Evolutionary conservation across 768 basidiomycete genomes (phyloP), one percentile per base, ranked within the genome.

Genomic region (Melanogaster broomeanus): DNA sequence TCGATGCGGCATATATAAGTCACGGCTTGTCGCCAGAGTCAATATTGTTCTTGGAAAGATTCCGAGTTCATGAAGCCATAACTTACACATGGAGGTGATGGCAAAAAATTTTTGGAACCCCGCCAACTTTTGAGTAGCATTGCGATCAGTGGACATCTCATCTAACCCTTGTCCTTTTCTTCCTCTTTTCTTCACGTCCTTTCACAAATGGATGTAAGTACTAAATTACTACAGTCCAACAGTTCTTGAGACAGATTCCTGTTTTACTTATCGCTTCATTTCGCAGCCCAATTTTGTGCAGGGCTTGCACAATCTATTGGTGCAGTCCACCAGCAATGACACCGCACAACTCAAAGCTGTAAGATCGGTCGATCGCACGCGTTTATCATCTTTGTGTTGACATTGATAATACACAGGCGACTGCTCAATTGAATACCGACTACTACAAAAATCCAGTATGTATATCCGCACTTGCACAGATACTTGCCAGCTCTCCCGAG

Each of bases 381-480:
- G 61, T 65, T 49, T 52, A 62, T 61, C 31, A 3, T 34, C 33
- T 18, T 37, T 43, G 34, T 13, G 54, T 51, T 58, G 18, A 63
- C 39, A 44, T 38, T 25, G 18, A 28, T 49, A 52, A 22, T 54
- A 35, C 22, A 18, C 56, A 98, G 94, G 93, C 96, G 6, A 99
- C 97, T 13, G 81, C 90, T 6, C 83, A 86, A 60, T 79, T 99
- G 49, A 97, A 96, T 72, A 85, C 85, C 60, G 88, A 95, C 46
- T 98, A 84, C 74, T 98, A 95, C 82, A 93, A 91, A 74, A 85
- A 86, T 64, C 82, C 95, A 7, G 74, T 78, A 75, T 97, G 94
- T 67, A 95, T 99, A 56, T 83, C 94, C 42, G 93, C 91, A 34
- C 83, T 99, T 31, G 89, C 90, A 48, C 85, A 83, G 63, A 90